These are phyloP conservation scores for Isatis tinctoria DNA, from an alignment of 345 rosid species.

Conservation along the genomic window DNA sequence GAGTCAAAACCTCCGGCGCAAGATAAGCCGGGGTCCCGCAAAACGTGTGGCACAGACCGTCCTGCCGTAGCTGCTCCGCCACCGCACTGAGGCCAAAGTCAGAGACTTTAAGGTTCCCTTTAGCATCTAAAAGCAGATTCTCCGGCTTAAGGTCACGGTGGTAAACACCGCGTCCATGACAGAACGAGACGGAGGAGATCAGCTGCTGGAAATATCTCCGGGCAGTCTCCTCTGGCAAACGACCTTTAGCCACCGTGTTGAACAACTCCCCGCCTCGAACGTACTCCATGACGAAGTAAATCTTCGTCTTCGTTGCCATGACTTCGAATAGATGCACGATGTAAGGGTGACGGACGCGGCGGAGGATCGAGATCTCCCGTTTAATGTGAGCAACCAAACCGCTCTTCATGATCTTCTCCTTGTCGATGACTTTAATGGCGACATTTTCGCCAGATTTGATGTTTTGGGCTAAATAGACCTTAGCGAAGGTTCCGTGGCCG, in stretches of 20 bases:
- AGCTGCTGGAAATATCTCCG: slow-evolving; percentile 73
- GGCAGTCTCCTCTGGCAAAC: slow-evolving; percentile 57
- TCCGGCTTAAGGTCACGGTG: slow-evolving; percentile 92
- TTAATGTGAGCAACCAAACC: slow-evolving; percentile 70
- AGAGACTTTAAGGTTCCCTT: slow-evolving; percentile 71
- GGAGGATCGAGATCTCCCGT: slow-evolving; percentile 82
- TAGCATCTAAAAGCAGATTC: slow-evolving; percentile 67
- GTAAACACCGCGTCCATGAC: slow-evolving; percentile 78
- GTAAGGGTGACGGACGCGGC: slow-evolving; percentile 85
- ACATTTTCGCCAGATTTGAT: slow-evolving; percentile 47
- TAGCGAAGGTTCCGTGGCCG: slow-evolving; percentile 88
- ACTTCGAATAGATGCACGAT: slow-evolving; percentile 76
- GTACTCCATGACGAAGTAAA: slow-evolving; percentile 84
- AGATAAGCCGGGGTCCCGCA: slow-evolving; percentile 81
- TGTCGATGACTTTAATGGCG: slow-evolving; percentile 83
- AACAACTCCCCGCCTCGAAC: slow-evolving; percentile 81
- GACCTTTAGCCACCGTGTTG: slow-evolving; percentile 64
- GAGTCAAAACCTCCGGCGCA: slow-evolving; percentile 77
- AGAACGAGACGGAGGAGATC: slow-evolving; percentile 67
- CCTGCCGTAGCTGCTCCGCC: slow-evolving; percentile 63
- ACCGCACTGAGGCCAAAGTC: slow-evolving; percentile 90
- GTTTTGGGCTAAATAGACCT: slow-evolving; percentile 73
- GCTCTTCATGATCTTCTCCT: slow-evolving; percentile 58
- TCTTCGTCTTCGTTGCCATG: slow-evolving; percentile 82
- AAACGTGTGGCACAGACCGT: slow-evolving; percentile 76